Evolutionary conservation across 1,284 basidiomycete genomes (phyloP), one percentile per base, ranked within the genome.

Genomic region (Cryptococcus deneoformans): DNA sequence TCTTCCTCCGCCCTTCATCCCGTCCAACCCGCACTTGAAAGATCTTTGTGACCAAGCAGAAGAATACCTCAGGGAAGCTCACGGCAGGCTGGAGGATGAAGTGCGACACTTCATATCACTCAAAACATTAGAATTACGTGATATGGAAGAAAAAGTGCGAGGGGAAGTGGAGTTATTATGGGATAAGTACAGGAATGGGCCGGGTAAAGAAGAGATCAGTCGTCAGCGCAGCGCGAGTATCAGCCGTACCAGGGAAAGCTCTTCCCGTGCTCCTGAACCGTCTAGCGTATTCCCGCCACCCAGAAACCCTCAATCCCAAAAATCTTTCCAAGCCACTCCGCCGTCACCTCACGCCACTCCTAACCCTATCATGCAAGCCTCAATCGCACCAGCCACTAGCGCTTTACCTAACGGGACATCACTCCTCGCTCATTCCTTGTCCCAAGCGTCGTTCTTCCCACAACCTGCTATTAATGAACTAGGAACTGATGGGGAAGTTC

Each of bases 1-100:
- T 75, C 64, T 78, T 43, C 67, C 78, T 54, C 68, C 79, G 53
- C 67, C 75, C 54, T 75, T 82, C 77, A 75, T 80, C 64, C 72
- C 81, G 69, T 56, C 73, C 63, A 63, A 78, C 58, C 55, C 72
- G 48, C 63, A 79, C 57, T 68, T 78, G 70, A 63, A 72, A 7
- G 62, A 67, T 14, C 65, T 78, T 40, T 75, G 75, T 50, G 61
- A 67, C 44, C 37, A 58, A 20, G 73, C 77, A 0, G 68, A 72
- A 5, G 62, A 55, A 10, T 56, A 63, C 29, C 61, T 78, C 34
- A 59, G 60, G 14, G 67, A 62, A 1, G 44, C 54, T 5, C 73
- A 74, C 42, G 53, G 50, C 11, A 57, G 56, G 38, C 60, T 69
- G 3, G 76, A 78, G 54, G 59, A 62, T 24, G 71, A 77, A n/a